phyloP scores from a whole-genome alignment of 768 basidiomycete genomes.

The Leucosporidium scottii region DNA sequence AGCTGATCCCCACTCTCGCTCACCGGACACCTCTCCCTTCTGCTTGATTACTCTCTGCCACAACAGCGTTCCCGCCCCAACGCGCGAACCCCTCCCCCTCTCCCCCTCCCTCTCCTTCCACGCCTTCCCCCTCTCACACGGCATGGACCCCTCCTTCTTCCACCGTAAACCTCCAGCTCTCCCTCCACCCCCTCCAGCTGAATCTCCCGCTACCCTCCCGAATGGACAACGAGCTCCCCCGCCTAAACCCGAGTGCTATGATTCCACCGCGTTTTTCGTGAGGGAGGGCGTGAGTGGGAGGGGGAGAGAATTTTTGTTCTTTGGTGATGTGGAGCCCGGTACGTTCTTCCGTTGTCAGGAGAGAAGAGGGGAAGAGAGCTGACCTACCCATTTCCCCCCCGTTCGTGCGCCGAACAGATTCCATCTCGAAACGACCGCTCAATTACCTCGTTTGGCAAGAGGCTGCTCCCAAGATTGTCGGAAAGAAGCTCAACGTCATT shows the following conservation, averaged over 20 bases:
- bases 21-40: constrained; percentile 46
- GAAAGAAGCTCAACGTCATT: constrained; percentile 60
- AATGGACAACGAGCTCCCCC: background rate
- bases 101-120: constrained; percentile 52
- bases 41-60: background rate
- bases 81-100: constrained; percentile 5
- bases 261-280: constrained; percentile 79
- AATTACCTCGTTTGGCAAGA: constrained; percentile 70
- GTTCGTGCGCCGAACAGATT: constrained; percentile 52
- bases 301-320: constrained; percentile 75
- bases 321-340: constrained; percentile 81
- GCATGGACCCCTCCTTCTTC: constrained; percentile 52
- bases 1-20: background rate
- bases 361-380: background rate
- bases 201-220: background rate
- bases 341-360: constrained; percentile 7
- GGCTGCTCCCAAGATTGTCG: constrained; percentile 66
- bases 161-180: constrained; percentile 39
- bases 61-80: constrained; percentile 12
- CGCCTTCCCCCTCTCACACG: constrained; percentile 60
- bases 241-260: constrained; percentile 48
- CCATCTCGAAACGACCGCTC: constrained; percentile 54
- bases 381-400: no score
- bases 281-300: constrained; percentile 49
- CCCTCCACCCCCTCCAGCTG: background rate